Percentiles rank a stretch among this genome's conserved stretches.
Conservation (phyloP, 2,329 filamentous ascomycete genomes). For the Hypoxylon sp. region DNA sequence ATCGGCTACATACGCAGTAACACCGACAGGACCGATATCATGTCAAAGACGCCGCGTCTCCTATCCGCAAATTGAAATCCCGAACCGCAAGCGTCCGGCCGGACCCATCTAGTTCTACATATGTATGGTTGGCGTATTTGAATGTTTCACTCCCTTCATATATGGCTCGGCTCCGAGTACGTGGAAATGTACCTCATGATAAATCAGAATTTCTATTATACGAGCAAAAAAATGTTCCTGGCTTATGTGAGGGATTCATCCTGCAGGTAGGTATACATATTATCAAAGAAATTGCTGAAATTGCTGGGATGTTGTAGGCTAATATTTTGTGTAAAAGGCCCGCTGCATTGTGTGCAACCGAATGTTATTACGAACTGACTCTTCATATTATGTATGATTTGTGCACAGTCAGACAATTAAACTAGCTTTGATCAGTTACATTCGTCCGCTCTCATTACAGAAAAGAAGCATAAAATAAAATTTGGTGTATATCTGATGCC, state of each 20-base stretch:
- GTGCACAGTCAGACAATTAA: constrained; percentile 28
- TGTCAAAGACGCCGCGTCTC: constrained; percentile 31
- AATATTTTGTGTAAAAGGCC: constrained; percentile 25
- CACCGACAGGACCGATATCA: constrained; percentile 16
- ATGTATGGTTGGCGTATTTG: not conserved
- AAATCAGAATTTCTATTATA: constrained; percentile 1
- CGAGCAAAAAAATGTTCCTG: not conserved
- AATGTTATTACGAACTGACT: constrained; percentile 27
- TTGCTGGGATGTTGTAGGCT: constrained; percentile 17
- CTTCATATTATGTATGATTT: constrained; percentile 8
- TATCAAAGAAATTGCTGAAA: constrained; percentile 13
- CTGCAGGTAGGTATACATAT: constrained; percentile 1
- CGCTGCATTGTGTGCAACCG: constrained; percentile 26
- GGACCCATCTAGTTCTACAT: constrained; percentile 5
- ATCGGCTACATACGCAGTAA: constrained; percentile 36
- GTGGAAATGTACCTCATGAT: constrained; percentile 1
- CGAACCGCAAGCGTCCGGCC: constrained; percentile 26
- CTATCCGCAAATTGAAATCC: constrained; percentile 16
- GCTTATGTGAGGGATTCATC: constrained; percentile 16
- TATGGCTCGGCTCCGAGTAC: constrained; percentile 35
- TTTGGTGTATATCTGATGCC: not conserved
- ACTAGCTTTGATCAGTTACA: constrained; percentile 6
- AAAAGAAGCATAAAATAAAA: constrained; percentile 3
- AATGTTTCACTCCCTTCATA: constrained; percentile 4
- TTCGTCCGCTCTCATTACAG: constrained; percentile 12